Evolutionary conservation across 495 filamentous ascomycete species (phyloP), one percentile per base, ranked within the genome.

Genomic region (Margaritispora aquatica): DNA sequence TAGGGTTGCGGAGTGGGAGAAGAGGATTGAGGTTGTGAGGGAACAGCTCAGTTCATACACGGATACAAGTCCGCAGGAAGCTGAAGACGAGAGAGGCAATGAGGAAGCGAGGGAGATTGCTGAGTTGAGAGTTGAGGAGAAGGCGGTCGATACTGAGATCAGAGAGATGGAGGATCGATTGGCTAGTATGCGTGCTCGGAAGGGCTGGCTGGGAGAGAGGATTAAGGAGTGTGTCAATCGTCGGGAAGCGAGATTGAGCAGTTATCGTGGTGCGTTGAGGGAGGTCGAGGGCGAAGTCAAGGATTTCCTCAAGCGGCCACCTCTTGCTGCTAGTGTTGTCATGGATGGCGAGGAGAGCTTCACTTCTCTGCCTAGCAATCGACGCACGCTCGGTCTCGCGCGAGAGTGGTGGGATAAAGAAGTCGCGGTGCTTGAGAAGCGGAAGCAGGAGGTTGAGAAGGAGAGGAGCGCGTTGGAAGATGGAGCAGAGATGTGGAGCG

Each of bases 381-480:
- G 89, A 22, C 75, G 91, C 51, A 96, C 90, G 1, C 71, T 90
- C 20, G 83, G 84, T 24, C 88, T 95, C 83, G 89, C 88, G 0
- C 80, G 77, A 59, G 86, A 91, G 47, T 85, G 88, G 69, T 96
- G 88, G 87, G 75, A 78, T 27, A 75, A 74, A 7, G 89, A 94
- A 69, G 21, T 64, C 11, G 17, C 29, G 0, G 44, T 54, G 21
- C 75, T 84, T 23, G 73, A 74, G 13, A 71, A 75, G 0, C 70
- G 92, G 10, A 74, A 79, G 49, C 71, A 75, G 63, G 81, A 84
- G 59, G 83, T 84, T 52, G 62, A 76, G 22, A 73, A 73, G 46
- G 92, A 98, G 67, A 82, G 83, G 23, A 64, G 74, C 7, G 94
- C 93, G 0, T 70, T 97, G n/a, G 86, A 94, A 49, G 88, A 94